Evolutionary conservation across 257 asterid genomes (phyloP), one percentile per base, ranked within the genome.

Genomic region (Linaria vulgaris): DNA sequence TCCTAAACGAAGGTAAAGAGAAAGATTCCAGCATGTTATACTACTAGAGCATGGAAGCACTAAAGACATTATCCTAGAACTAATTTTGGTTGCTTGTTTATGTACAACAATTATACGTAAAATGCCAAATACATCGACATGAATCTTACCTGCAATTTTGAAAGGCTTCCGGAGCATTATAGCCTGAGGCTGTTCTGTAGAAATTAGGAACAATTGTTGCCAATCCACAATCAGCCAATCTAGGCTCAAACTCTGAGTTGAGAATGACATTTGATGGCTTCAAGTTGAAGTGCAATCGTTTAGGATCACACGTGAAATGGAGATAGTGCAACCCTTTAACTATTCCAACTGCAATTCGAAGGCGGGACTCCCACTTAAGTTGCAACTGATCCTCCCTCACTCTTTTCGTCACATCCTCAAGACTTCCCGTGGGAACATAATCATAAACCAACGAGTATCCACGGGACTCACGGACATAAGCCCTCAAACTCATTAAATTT

Each of bases 401-500:
- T 69, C 76, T 78, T 31, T 22, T 74, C 94, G 87, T 83, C 0
- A 66, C 96, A 75, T 89, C 97, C 45, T 80, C 91, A 51, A 92
- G 97, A 62, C 98, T 92, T 27, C 96, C 96, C 0, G 45, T 71
- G 0, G 95, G 82, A 24, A 77, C 76, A 56, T 83, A 87, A 71
- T 92, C 98, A 20, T 83, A 92, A 3, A 89, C 85, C 75, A 92
- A 72, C 4, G 71, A 82, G 48, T 69, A 77, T 34, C 83, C 79
- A 67, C 79, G 68, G 2, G 85, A 73, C 59, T 92, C 95, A 9
- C 79, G 76, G 14, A 85, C 66, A 76, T 85, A 86, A 52, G 90
- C 86, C 84, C 96, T 85, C 73, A 92, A 80, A 80, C 97, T 85
- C 97, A 92, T 87, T 79, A 92, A 73, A 75, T 88, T 89, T 79